Evolutionary conservation across 2,329 filamentous ascomycete species (phyloP).

Genomic region (Penicillium sp.): DNA sequence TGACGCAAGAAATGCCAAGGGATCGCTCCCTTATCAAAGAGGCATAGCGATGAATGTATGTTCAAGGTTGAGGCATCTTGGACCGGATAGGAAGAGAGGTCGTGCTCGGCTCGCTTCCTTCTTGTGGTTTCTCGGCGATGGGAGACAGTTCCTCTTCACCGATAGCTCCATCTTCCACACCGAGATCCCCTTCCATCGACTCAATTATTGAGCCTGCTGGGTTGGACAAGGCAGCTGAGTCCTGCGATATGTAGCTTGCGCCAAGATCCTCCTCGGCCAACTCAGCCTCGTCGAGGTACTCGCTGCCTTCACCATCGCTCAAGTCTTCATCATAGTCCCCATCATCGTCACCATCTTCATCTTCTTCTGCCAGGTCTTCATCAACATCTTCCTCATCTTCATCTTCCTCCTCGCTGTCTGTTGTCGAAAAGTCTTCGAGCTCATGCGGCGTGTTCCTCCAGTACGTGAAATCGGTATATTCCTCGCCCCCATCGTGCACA

Average conservation of each 20-base stretch:
- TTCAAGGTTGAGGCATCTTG: constrained; percentile 13
- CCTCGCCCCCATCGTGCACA: constrained; percentile 79
- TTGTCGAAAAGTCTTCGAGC: constrained; percentile 78
- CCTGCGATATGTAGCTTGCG: constrained; percentile 31
- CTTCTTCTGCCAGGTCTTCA: constrained; percentile 30
- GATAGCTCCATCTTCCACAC: constrained; percentile 17
- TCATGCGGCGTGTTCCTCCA: constrained; percentile 82
- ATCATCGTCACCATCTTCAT: constrained; percentile 42
- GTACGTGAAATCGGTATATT: constrained; percentile 94
- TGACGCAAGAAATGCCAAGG: constrained; percentile 3
- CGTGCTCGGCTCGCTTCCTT: constrained; percentile 1
- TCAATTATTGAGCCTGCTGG: constrained; percentile 38
- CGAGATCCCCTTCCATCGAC: constrained; percentile 36
- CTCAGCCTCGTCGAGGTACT: constrained; percentile 43
- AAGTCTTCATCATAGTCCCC: constrained; percentile 38
- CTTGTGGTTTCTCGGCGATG: constrained; percentile 5
- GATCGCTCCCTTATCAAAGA: not conserved
- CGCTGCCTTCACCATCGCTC: constrained; percentile 47
- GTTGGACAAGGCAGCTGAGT: constrained; percentile 39
- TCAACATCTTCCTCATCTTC: constrained; percentile 49
- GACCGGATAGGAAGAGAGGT: constrained; percentile 18
- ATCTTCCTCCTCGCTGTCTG: constrained; percentile 54
- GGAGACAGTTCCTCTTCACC: constrained; percentile 20
- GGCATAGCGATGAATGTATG: constrained; percentile 3
- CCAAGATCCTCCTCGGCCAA: constrained; percentile 34